Evolutionary conservation across 2,329 filamentous ascomycete genomes (phyloP), one percentile per base, ranked within the genome.

Genomic region (Zasmidium citrigriseum): DNA sequence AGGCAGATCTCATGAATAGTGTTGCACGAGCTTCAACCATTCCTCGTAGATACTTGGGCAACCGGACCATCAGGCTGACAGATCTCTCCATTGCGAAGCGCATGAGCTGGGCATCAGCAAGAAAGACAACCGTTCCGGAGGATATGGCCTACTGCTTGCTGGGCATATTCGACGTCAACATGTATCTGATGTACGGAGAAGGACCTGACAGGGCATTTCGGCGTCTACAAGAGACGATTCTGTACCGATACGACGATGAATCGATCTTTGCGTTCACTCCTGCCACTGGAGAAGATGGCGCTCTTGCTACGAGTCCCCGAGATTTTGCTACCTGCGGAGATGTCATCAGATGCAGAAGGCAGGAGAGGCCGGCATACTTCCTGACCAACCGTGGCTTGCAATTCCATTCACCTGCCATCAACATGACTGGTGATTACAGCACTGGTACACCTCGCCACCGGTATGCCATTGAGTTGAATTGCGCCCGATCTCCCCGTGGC

Each of bases 71-170:
- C 11, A 27, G 27, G 18, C 21, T 49, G 16, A 24, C 23, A 11
- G 23, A 49, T 16, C n/a, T 49, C n/a, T 49, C 22, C 2, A 11
- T 52, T 3, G 49, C 49, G n/a, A 14, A 52, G 22, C 25, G 25
- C 4, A 55, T 62, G 52, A 59, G 49, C 14, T 62, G 59, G 59
- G 53, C 50, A 16, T n/a, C 24, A 4, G 10, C 20, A 5, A 49
- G 59, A 46, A 44, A 16, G 10, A 56, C 57, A 10, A 59, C 57
- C n/a, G n/a, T 70, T 2, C 1, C 52, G 0, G 78, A 80, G 45
- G 79, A 81, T 38, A 69, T 70, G 18, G 76, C 76, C 0, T 81
- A 81, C 47, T 78, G 70, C 4, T 65, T 81, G 0, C 56, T 80
- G 2, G 78, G 78, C 0, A 69, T 80, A 0, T 80, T 81, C 22